Base-by-base conservation (phyloP, 192 early-diverging fungal genomes). In the Geranomyces michiganensis region DNA sequence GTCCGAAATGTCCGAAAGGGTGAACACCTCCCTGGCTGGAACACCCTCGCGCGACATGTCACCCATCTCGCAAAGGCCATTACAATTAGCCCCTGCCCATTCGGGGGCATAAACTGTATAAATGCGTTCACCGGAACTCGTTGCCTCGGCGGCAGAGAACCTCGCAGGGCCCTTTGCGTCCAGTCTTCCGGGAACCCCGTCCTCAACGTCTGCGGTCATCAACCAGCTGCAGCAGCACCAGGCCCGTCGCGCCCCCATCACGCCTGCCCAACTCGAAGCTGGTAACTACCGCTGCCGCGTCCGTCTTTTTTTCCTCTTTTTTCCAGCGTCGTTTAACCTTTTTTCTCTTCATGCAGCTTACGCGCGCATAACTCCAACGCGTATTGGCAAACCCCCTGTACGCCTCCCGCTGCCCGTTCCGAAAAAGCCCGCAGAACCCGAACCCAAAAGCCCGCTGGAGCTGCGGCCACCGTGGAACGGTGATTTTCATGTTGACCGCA, bases 401-500 rank as follows among this genome's bases (percentile, higher is more conserved):
- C 68, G 68, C 58, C 17, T 31, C 17, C 68, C 65, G 8, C 15
- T 64, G 1, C 21, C 41, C 27, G 41, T 46, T 36, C 31, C 30
- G 6, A 64, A 46, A 14, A 29, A 64, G 29, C 33, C 32, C 41
- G 41, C 43, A 31, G 29, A 27, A 27, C 19, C 17, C 6, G 26
- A 12, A 7, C 46, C 24, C 3, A 60, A 60, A 19, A 61, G 56
- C 44, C 68, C 58, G 19, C 24, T 60, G 29, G 68, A 70, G 44
- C 4, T 43, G 22, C 68, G 68, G 5, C 68, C 68, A 0, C 19
- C 68, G 1, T 70, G 68, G 68, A 46, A 70, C 31, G 56, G 30
- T 9, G 68, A 70, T 60, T 70, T 70, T 26, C 68, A 70, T 32
- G 68, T 70, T 17, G 60, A 70, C 58, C 55, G 68, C 21, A 56